Evolutionary conservation across 1,284 basidiomycete species (phyloP), one percentile per base, ranked within the genome.

Genomic region (Boletus mariae): DNA sequence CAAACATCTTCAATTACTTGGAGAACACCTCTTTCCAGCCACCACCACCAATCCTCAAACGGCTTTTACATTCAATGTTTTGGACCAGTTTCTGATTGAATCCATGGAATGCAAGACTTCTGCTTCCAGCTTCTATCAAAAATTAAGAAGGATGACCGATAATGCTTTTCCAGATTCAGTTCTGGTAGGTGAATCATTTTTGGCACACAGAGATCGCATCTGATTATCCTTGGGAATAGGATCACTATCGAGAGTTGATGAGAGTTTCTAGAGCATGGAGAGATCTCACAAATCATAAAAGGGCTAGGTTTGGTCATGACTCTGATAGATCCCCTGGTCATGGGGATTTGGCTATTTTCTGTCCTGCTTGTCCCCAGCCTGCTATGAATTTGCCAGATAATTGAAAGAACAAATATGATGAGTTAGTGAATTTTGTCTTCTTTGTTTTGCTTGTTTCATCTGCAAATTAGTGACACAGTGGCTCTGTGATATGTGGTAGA

Each of bases 191-290:
- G 28, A 8, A 28, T 28, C 28, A 5, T 17, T 17, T 17, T 17
- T 17, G 17, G 17, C 17, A 17, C 17, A 17, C 17, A 17, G 17
- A 17, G 17, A 17, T 17, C 17, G 17, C 17, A 17, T 17, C 17
- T 17, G 17, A 20, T 20, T 20, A 20, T 20, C 17, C 17, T 20
- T 20, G 17, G 17, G 1, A 20, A 20, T 20, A 62, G 55, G 46
- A 60, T 40, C 5, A n/a, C 1, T 61, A 62, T 28, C 0, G 31
- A 5, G 52, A 61, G 25, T 38, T 61, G 1, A 55, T 62, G 49
- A 45, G 45, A 5, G 34, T 53, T 1, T 57, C 53, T 0, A 25
- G 32, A 6, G 41, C 45, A 1, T 61, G 60, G 53, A 15, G 31
- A 37, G 52, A 59, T n/a, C 35, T 61, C 1, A 20, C 20, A 1